Percentiles rank a stretch among this genome's conserved stretches.
phyloP scores from a whole-genome alignment of 1,139 yeast species.

The Candida glucosophila region DNA sequence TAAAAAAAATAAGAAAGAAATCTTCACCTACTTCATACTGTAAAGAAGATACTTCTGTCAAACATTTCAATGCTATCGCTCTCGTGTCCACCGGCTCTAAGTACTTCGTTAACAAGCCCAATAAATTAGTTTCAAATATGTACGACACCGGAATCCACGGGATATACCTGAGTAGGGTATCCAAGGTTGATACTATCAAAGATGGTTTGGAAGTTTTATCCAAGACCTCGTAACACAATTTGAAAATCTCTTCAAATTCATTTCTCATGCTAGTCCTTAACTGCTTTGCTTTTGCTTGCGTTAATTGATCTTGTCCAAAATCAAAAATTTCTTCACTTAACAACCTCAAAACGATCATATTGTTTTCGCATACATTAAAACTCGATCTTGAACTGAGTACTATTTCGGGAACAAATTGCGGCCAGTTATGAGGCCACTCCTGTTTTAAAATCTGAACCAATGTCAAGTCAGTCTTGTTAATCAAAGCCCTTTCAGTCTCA shows the following conservation, averaged over 20 bases:
- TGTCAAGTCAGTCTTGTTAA: conserved; percentile 89
- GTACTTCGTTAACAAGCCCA: conserved; percentile 69
- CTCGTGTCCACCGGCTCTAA: conserved; percentile 75
- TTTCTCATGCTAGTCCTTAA: conserved; percentile 78
- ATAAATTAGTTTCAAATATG: conserved; percentile 78
- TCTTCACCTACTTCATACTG: conserved; percentile 55
- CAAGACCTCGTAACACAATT: conserved; percentile 84
- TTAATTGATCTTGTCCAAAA: conserved; percentile 88
- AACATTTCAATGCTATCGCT: conserved; percentile 78
- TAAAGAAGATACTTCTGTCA: conserved; percentile 80
- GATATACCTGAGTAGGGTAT: conserved; percentile 73
- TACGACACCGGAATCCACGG: conserved; percentile 93
- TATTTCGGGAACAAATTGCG: conserved; percentile 89
- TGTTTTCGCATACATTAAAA: conserved; percentile 91
- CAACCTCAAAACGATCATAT: conserved; percentile 84
- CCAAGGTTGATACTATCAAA: conserved; percentile 75
- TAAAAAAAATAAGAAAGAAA: conserved; percentile 65
- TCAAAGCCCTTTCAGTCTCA: conserved; percentile 67
- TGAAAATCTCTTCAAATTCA: conserved; percentile 89
- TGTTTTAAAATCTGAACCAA: conserved; percentile 90
- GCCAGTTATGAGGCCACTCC: conserved; percentile 99
- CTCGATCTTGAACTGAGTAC: conserved; percentile 79
- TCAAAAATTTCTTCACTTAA: conserved; percentile 95
- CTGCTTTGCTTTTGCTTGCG: conserved; percentile 85
- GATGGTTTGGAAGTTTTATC: conserved; percentile 83